Base-by-base conservation (phyloP, 192 early-diverging fungal species). In the Coemansia biformis region DNA sequence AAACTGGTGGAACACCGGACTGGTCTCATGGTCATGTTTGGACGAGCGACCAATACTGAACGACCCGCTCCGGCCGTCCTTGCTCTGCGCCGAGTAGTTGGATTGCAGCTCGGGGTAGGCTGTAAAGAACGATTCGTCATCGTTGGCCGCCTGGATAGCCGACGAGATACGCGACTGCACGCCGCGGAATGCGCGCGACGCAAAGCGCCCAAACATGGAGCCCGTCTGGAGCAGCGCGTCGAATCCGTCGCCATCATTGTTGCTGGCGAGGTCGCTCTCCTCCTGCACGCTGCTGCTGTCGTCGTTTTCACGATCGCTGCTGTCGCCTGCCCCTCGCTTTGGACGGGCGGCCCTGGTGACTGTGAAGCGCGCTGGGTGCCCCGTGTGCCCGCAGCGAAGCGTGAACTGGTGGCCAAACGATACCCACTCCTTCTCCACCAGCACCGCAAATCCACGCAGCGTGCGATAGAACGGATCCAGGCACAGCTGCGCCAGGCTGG, bases 401-500 rank as follows among this genome's bases (percentile, higher is more conserved):
- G 83, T 76, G 60, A 99, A 99, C 58, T 99, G 95, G 76, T 90
- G 88, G 23, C 96, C 96, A 79, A 96, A 96, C 14, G 91, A 87
- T 18, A 92, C 80, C 96, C 96, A 99, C 52, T 99, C 96, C 63
- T 99, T 99, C 63, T 94, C 92, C 17, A 99, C 73, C 44, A 99
- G 70, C 9, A 92, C 82, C 23, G 82, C 80, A 61, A 99, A 92
- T 6, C 96, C 96, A 38, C 76, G 70, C n/a, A 91, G 80, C 5
- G 96, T 94, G 46, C 96, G 89, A 66, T 93, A 99, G 63, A 83
- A 96, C 5, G 96, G 93, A 38, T 99, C 96, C 43, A 99, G 64
- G 48, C 92, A 96, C 17, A 99, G 53, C 63, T 90, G 83, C 36
- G 93, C 80, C 16, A 93, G 76, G 7, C 91, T 88, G 13, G 84